A percentile compares a stretch with the other conserved stretches of the same genome.
Conservation (phyloP, 129 eudicot genomes). For the Artemisia argyi region DNA sequence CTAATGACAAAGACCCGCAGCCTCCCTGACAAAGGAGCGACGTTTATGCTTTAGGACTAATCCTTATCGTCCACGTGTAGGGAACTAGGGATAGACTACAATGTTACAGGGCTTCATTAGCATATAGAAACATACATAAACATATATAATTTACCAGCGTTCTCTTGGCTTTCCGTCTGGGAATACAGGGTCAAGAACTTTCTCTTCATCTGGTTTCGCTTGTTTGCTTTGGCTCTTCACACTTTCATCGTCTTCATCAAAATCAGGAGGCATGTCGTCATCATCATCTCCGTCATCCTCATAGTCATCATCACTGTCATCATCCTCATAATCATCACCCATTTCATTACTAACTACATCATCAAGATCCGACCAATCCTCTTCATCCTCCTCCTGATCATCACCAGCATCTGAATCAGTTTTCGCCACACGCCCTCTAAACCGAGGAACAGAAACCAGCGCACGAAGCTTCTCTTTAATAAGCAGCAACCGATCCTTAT, state of each 20-base stretch:
- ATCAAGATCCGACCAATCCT: slow-evolving; percentile 78
- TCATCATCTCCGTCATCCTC: slow-evolving; percentile 55
- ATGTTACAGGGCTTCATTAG: neutral
- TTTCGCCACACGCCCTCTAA: slow-evolving; percentile 40
- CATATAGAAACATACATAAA: neutral
- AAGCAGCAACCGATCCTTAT: slow-evolving; percentile 67
- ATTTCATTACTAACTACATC: slow-evolving; percentile 43
- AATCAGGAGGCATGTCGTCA: slow-evolving; percentile 85
- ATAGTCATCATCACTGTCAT: slow-evolving; percentile 52
- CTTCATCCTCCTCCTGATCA: slow-evolving; percentile 38
- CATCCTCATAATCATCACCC: slow-evolving; percentile 60
- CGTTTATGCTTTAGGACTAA: neutral
- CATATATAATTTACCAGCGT: slow-evolving; percentile 65
- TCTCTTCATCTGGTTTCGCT: slow-evolving; percentile 38
- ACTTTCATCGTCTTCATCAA: slow-evolving; percentile 51
- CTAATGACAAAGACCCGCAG: neutral
- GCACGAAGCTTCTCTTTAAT: slow-evolving; percentile 92
- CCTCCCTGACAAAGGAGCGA: neutral
- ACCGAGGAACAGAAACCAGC: slow-evolving; percentile 70
- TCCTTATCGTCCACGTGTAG: neutral
- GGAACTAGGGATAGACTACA: neutral
- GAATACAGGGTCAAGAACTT: slow-evolving; percentile 55
- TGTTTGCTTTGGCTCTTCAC: slow-evolving; percentile 47
- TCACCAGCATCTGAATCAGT: slow-evolving; percentile 37
- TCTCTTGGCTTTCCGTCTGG: slow-evolving; percentile 97